Conservation (phyloP, 1,139 yeast species). For the Suhomyces choctaworum region DNA sequence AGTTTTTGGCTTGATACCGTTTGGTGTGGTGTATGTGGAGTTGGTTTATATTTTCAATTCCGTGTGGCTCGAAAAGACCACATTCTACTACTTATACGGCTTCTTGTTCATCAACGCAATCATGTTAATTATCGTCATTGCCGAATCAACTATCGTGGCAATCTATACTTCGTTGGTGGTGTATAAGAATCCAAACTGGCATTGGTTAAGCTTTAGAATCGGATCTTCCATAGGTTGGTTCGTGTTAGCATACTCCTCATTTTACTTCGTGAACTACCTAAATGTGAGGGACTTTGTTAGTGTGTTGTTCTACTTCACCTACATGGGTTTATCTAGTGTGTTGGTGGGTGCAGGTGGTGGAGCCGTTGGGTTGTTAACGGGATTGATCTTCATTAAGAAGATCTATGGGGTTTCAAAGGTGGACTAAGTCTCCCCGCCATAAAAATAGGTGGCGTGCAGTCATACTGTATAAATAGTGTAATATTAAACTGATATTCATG, state of each 20-base stretch:
- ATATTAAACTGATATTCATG: neutral
- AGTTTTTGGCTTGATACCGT: slow-evolving; percentile 70
- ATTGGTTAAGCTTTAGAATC: slow-evolving; percentile 76
- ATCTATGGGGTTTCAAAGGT: slow-evolving; percentile 60
- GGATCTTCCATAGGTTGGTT: slow-evolving; percentile 76
- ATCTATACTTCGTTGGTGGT: slow-evolving; percentile 61
- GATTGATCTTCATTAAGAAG: slow-evolving; percentile 57
- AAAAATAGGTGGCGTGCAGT: neutral
- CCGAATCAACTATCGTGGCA: slow-evolving; percentile 74
- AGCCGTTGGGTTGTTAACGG: slow-evolving; percentile 67
- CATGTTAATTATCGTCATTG: slow-evolving; percentile 60
- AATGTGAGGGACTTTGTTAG: slow-evolving; percentile 70
- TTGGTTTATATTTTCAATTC: slow-evolving; percentile 72
- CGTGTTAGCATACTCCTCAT: slow-evolving; percentile 65
- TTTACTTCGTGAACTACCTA: slow-evolving; percentile 59
- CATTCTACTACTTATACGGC: slow-evolving; percentile 80
- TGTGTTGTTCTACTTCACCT: slow-evolving; percentile 65
- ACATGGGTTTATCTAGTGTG: slow-evolving; percentile 64
- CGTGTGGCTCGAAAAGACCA: slow-evolving; percentile 76
- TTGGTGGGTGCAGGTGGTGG: slow-evolving; percentile 75
- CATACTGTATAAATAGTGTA: slow-evolving; percentile 2
- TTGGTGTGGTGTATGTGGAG: slow-evolving; percentile 79
- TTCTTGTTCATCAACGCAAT: slow-evolving; percentile 64
- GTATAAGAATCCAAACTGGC: slow-evolving; percentile 71
- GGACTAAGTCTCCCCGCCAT: no score